phyloP scores from a whole-genome alignment of 1,284 basidiomycete species.

The Earliella scabrosa region DNA sequence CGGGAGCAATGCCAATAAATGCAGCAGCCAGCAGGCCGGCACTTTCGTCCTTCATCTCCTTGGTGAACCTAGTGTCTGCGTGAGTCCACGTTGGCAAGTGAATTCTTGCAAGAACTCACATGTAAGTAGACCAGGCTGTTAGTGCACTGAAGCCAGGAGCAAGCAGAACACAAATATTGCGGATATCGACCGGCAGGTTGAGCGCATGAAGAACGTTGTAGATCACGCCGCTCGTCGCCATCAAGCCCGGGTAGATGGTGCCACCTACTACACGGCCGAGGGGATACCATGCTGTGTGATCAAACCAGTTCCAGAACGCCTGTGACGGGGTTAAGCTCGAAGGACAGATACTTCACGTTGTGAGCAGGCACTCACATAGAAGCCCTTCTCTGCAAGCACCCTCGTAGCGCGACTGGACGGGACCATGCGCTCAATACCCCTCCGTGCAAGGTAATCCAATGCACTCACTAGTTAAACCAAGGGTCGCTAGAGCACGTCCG shows the following conservation, averaged over 20 bases:
- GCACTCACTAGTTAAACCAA: slow-evolving; percentile 94
- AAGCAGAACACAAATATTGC: slow-evolving; percentile 96
- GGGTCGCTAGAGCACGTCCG: slow-evolving; percentile 71
- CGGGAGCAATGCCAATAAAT: slow-evolving; percentile 97
- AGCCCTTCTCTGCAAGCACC: slow-evolving; percentile 89
- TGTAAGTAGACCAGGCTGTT: slow-evolving; percentile 97
- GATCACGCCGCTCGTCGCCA: slow-evolving; percentile 97
- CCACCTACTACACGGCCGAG: slow-evolving; percentile 98
- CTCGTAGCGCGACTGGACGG: slow-evolving; percentile 81
- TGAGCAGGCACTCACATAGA: slow-evolving; percentile 73
- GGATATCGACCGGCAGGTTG: slow-evolving; percentile 96
- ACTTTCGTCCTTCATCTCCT: slow-evolving; percentile 92
- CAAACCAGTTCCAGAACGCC: slow-evolving; percentile 99
- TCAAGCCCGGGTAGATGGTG: slow-evolving; percentile 97
- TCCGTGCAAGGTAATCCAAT: neutral
- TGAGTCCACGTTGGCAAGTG: neutral
- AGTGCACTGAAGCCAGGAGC: slow-evolving; percentile 97
- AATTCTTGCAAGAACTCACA: slow-evolving; percentile 62
- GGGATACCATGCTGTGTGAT: slow-evolving; percentile 99
- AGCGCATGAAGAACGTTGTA: slow-evolving; percentile 89
- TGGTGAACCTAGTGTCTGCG: slow-evolving; percentile 77
- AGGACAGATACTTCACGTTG: neutral
- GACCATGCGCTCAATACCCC: neutral
- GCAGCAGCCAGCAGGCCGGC: slow-evolving; percentile 97
- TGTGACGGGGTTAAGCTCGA: slow-evolving; percentile 35